Conservation (phyloP, 768 basidiomycete species). For the Leccinum pellstonianum region DNA sequence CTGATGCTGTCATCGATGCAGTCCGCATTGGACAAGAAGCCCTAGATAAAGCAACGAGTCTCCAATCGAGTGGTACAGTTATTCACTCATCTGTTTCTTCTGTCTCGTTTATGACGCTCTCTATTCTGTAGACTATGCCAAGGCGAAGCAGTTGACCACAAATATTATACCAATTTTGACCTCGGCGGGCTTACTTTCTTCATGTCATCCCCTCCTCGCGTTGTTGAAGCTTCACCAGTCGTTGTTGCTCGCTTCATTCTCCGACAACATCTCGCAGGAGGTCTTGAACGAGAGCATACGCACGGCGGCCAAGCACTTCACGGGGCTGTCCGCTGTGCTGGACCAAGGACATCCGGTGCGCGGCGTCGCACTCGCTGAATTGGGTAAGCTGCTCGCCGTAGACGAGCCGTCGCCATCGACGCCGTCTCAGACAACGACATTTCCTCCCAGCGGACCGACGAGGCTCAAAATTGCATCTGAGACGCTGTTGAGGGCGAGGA, state of each 20-base stretch:
- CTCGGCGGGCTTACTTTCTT: slow-evolving; percentile 57
- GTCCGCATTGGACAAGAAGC: slow-evolving; percentile 70
- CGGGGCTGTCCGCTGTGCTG: slow-evolving; percentile 55
- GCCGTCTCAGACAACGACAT: slow-evolving; percentile 30
- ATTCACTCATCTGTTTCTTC: neutral
- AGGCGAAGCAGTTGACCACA: slow-evolving; percentile 57
- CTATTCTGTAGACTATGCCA: slow-evolving; percentile 48
- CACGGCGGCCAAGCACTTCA: slow-evolving; percentile 49
- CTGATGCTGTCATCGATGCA: slow-evolving; percentile 59
- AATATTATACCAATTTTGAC: slow-evolving; percentile 65
- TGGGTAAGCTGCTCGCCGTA: slow-evolving; percentile 78
- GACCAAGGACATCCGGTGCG: slow-evolving; percentile 72
- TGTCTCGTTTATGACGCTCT: neutral
- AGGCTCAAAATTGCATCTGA: slow-evolving; percentile 65
- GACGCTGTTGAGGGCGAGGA: slow-evolving; percentile 58
- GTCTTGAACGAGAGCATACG: slow-evolving; percentile 63
- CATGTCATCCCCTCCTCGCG: slow-evolving; percentile 76
- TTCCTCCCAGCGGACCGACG: slow-evolving; percentile 66
- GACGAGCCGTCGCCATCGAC: slow-evolving; percentile 59
- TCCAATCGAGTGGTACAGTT: slow-evolving; percentile 58
- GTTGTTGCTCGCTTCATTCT: slow-evolving; percentile 57
- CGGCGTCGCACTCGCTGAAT: slow-evolving; percentile 71
- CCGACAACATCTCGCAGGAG: slow-evolving; percentile 42
- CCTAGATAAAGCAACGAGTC: slow-evolving; percentile 62
- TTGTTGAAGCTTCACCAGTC: slow-evolving; percentile 70